These are phyloP conservation scores for Starmera pachycereana DNA, from an alignment of 805 yeast genomes.

Conservation along the genomic window DNA sequence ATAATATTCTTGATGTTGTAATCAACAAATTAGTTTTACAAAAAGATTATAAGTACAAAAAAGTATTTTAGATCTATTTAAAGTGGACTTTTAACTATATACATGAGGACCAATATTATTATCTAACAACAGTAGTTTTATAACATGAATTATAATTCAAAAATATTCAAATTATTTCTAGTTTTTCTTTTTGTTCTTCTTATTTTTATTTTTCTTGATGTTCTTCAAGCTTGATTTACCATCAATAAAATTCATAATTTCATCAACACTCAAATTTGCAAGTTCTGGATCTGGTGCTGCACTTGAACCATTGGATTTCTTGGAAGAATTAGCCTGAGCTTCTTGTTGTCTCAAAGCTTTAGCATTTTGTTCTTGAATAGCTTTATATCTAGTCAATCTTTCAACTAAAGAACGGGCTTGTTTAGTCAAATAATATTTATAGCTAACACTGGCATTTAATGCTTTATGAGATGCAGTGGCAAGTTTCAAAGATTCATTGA, in stretches of 20 bases:
- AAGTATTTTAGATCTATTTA: too few species aligned
- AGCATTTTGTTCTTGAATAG: conserved; percentile 34
- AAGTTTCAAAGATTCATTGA: conserved; percentile 44
- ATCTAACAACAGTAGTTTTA: too few species aligned
- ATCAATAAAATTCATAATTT: conserved; percentile 59
- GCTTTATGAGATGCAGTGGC: conserved; percentile 46
- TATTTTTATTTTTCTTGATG: conserved; percentile 19
- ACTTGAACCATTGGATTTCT: conserved; percentile 15
- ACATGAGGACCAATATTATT: too few species aligned
- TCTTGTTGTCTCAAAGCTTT: conserved; percentile 15
- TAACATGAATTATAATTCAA: neutral
- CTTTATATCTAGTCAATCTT: conserved; percentile 41
- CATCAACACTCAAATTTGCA: conserved; percentile 60
- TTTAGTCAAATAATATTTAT: conserved; percentile 53
- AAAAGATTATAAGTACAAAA: too few species aligned
- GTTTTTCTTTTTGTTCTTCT: conserved; percentile 4
- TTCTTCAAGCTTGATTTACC: conserved; percentile 28
- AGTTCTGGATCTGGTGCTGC: conserved; percentile 36
- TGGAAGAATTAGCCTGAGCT: conserved; percentile 17
- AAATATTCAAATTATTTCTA: too few species aligned
- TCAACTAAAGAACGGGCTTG: conserved; percentile 59
- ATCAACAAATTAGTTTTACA: too few species aligned
- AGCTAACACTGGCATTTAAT: conserved; percentile 52
- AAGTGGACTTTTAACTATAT: too few species aligned
- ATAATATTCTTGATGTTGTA: too few species aligned